These are phyloP conservation scores for Zygoascus bituminiphila DNA, from an alignment of 805 yeast species.

Conservation along the genomic window DNA sequence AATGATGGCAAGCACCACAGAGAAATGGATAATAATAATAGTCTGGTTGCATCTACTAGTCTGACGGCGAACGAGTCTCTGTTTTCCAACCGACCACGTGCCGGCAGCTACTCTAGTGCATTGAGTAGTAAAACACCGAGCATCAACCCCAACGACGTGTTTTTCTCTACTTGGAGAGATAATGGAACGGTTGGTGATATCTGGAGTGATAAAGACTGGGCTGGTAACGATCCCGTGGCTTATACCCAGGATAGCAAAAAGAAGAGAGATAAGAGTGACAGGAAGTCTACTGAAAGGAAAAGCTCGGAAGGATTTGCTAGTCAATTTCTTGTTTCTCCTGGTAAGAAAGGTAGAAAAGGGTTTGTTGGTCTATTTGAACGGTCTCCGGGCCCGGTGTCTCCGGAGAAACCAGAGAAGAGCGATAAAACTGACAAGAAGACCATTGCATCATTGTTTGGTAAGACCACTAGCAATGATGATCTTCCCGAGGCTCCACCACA, in stretches of 20 bases:
- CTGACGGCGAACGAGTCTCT: background rate
- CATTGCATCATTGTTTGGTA: constrained; percentile 20
- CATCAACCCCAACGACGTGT: constrained; percentile 5
- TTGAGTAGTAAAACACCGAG: constrained; percentile 6
- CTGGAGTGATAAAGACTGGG: background rate
- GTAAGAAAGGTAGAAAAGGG: background rate
- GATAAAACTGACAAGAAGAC: constrained; percentile 9
- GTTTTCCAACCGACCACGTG: constrained; percentile 8
- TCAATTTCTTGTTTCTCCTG: background rate
- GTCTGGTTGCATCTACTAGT: background rate
- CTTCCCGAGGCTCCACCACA: constrained; percentile 7
- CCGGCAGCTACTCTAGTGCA: constrained; percentile 15
- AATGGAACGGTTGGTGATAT: background rate
- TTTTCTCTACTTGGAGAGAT: constrained; percentile 8
- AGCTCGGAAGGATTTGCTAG: background rate
- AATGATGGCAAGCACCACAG: background rate
- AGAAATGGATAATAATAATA: background rate
- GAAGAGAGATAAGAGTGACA: background rate
- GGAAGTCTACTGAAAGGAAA: background rate
- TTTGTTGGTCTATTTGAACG: constrained; percentile 1
- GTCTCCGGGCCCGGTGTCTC: background rate
- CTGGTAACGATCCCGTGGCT: background rate
- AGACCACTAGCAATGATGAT: constrained; percentile 13
- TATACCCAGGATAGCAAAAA: background rate
- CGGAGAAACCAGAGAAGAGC: background rate